These are phyloP conservation scores for Mesotaenium endlicherianum DNA, from an alignment of 139 green algal species.

Conservation along the genomic window DNA sequence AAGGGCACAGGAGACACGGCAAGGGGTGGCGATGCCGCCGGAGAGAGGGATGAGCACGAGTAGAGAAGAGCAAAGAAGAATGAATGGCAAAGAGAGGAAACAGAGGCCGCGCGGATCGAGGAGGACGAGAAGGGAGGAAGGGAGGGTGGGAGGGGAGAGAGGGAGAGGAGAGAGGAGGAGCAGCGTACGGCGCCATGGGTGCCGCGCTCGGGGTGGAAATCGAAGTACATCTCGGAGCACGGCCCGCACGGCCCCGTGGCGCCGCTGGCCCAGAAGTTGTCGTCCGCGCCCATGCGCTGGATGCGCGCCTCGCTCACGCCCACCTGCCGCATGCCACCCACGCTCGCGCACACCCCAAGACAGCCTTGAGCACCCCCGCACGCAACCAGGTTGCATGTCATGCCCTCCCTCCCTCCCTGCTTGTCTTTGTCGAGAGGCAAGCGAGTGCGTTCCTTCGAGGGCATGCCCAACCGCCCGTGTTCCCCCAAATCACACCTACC, in stretches of 20 bases:
- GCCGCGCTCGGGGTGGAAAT: constrained; percentile 83
- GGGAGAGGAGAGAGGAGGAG: constrained; percentile 23
- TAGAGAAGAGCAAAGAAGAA: background rate
- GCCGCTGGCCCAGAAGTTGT: constrained; percentile 94
- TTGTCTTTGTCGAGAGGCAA: no score
- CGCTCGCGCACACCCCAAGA: no score
- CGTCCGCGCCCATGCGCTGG: constrained; percentile 74
- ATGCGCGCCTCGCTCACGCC: constrained; percentile 75
- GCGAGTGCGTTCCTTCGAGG: no score
- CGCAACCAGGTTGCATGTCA: no score
- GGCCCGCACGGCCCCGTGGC: constrained; percentile 85
- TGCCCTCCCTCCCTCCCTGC: no score
- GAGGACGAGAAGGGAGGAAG: constrained; percentile 8
- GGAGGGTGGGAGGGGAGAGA: constrained; percentile 11
- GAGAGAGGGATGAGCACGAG: background rate
- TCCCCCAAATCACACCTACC: no score
- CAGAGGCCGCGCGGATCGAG: background rate
- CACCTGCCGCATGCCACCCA: constrained; percentile 47
- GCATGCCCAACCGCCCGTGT: no score
- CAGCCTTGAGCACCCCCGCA: no score
- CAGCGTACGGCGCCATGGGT: constrained; percentile 25
- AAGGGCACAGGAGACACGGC: background rate
- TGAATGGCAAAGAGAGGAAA: background rate
- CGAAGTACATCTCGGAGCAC: constrained; percentile 96
- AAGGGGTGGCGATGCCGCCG: background rate